Conservation (phyloP, 176 grass and related monocot genomes). For the Musa acuminata region DNA sequence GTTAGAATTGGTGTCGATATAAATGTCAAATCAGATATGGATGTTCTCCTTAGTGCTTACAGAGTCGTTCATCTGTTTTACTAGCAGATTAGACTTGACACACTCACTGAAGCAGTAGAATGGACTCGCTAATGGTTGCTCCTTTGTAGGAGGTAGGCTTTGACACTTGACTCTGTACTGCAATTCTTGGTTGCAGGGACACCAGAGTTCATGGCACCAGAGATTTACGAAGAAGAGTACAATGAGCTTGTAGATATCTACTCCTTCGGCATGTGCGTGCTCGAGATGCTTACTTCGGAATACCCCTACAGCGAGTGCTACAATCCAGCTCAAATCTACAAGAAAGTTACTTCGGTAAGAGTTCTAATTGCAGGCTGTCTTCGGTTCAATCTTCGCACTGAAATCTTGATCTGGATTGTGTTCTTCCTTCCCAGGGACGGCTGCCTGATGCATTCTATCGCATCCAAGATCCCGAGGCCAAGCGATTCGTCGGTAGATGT, state of each 20-base stretch:
- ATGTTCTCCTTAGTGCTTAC: too few relatives aligned
- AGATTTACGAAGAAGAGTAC: slow-evolving; percentile 91
- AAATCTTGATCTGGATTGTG: background rate
- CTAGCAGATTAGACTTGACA: too few relatives aligned
- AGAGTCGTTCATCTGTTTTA: too few relatives aligned
- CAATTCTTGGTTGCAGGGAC: slow-evolving; percentile 26
- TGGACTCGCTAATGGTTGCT: background rate
- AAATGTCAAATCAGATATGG: too few relatives aligned
- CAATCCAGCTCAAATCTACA: slow-evolving; percentile 97
- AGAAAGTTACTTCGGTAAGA: slow-evolving; percentile 71
- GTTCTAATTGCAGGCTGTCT: background rate
- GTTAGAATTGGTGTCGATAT: too few relatives aligned
- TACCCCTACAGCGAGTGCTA: slow-evolving; percentile 80
- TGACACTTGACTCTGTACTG: background rate
- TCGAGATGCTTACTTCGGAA: slow-evolving; percentile 81
- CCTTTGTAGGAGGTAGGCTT: background rate
- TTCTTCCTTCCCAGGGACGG: slow-evolving; percentile 34
- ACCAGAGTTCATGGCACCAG: slow-evolving; percentile 96
- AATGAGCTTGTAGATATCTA: slow-evolving; percentile 66
- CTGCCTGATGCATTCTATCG: slow-evolving; percentile 62
- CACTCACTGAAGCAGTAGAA: too few relatives aligned
- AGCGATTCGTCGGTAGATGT: slow-evolving; percentile 58
- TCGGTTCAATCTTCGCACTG: background rate
- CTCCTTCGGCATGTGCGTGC: slow-evolving; percentile 89
- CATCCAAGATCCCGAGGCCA: slow-evolving; percentile 30